Base-by-base conservation (phyloP, 257 asterid species). In the Eucommia ulmoides region DNA sequence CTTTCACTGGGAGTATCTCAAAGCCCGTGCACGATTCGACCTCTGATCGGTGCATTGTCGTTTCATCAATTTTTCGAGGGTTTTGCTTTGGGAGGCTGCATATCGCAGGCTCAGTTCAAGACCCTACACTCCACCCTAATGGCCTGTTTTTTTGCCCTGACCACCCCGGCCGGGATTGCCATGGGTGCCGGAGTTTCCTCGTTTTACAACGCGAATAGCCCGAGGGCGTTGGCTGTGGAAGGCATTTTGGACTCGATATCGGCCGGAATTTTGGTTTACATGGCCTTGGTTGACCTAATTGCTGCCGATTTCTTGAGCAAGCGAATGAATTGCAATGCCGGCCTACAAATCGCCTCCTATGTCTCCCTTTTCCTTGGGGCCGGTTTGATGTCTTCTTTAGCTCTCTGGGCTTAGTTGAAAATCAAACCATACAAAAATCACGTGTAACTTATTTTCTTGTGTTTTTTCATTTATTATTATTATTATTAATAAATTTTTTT, bases 231-330 rank as follows among this genome's bases (percentile, higher is more conserved):
- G 42, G 64, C 77, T 14, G 50, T 82, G 0, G 98, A 84, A 54
- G 97, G 97, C 20, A 41, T 84, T 22, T 57, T 88, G 15, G 82
- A 89, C 68, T 80, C 96, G 0, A 50, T 89, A 33, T 89, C 97
- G 29, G 89, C 97, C 18, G 97, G 97, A n/a, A 88, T 88, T 70
- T 88, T n/a, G n/a, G n/a, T n/a, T n/a, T n/a, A n/a, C n/a, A n/a
- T n/a, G n/a, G n/a, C n/a, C n/a, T n/a, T n/a, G 41, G 97, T 89
- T 33, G 97, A 89, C 53, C 56, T 89, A 51, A 78, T 89, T 9
- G 97, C 96, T 0, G 96, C 97, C 5, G 96, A 89, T 67, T 89
- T 89, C 74, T 74, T 89, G 85, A 89, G 91, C 22, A 89, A 85
- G 79, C 73, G 79, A 62, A 82, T 89, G 97, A 85, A 94, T 66